Conservation (phyloP, 106 monocot genomes). For the Acanthochlamys bracteata region DNA sequence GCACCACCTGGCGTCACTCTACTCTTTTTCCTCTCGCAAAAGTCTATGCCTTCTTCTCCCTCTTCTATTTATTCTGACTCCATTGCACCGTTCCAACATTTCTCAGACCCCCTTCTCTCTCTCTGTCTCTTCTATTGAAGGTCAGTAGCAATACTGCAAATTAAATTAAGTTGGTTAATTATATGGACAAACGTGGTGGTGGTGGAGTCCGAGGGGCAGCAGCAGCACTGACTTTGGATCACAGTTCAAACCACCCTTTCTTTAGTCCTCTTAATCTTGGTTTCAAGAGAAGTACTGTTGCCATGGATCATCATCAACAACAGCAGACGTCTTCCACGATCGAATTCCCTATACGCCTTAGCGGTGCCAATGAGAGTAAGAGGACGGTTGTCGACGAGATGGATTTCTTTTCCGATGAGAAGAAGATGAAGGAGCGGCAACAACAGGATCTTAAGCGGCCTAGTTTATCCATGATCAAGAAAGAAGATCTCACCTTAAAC, state of each 20-base stretch:
- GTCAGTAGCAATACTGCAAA: not conserved
- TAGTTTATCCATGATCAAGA: not conserved
- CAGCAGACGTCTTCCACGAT: not conserved
- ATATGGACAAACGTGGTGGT: conserved; percentile 23
- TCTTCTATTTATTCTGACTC: conserved; percentile 22
- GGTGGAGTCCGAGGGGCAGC: not conserved
- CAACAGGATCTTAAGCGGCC: not conserved
- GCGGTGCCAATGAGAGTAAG: not conserved
- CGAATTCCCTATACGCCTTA: conserved; percentile 5
- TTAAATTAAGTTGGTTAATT: not conserved
- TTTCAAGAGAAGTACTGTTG: not conserved
- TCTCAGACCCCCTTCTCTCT: not conserved
- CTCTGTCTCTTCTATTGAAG: conserved; percentile 25
- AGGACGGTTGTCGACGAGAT: conserved; percentile 2
- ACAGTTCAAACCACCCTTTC: not conserved
- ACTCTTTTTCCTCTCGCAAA: not conserved
- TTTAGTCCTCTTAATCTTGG: not conserved
- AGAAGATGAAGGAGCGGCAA: not conserved
- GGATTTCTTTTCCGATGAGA: conserved; percentile 12
- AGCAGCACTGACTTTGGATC: conserved; percentile 10
- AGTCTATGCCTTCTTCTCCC: no score
- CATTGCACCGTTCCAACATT: not conserved
- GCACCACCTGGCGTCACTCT: conserved; percentile 28
- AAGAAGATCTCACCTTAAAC: conserved; percentile 8
- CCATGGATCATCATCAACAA: not conserved